Base-by-base conservation (phyloP, 2,329 filamentous ascomycete species). In the Verticillium dahliae region DNA sequence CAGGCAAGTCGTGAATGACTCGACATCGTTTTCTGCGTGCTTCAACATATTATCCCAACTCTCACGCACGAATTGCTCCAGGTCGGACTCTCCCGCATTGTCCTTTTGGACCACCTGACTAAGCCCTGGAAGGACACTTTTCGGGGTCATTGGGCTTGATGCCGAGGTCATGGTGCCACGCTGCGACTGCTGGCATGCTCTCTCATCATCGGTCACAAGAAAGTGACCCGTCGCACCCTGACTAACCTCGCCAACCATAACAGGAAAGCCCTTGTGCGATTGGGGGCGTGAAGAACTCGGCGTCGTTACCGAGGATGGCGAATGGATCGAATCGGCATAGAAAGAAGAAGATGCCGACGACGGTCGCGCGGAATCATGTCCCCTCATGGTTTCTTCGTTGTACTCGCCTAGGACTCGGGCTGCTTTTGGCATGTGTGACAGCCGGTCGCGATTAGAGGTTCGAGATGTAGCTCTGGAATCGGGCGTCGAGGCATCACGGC, bases 251-350 rank as follows among this genome's bases (percentile, higher is more conserved):
- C 57, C 63, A 9, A 62, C 61, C 27, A 60, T 34, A 14, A 58
- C 67, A 0, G 70, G 67, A 18, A 73, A 62, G 1, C 70, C 71
- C 64, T 71, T 74, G 59, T 76, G 75, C 1, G 76, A 79, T 57
- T 77, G 73, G 0, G 77, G 74, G 13, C 76, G 72, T 1, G 76
- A 77, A 0, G 73, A 75, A 60, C 76, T 71, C 0, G 76, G 77
- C 4, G 77, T 79, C 60, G 75, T 75, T 18, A 72, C 68, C 7
- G 66, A 66, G 1, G 75, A 74, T 0, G 70, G 61, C 6, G 75
- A 74, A 18, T 72, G 74, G 13, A 74, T 38, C 0, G 50, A 69
- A 4, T 73, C 75, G 4, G 78, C 77, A 1, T 73, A 76, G 58
- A 72, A 73, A 4, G 75, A 76, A 11, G 64, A 66, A 1, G 64